Conservation (phyloP, 2,329 filamentous ascomycete species). For the Mollisia scopiformis region DNA sequence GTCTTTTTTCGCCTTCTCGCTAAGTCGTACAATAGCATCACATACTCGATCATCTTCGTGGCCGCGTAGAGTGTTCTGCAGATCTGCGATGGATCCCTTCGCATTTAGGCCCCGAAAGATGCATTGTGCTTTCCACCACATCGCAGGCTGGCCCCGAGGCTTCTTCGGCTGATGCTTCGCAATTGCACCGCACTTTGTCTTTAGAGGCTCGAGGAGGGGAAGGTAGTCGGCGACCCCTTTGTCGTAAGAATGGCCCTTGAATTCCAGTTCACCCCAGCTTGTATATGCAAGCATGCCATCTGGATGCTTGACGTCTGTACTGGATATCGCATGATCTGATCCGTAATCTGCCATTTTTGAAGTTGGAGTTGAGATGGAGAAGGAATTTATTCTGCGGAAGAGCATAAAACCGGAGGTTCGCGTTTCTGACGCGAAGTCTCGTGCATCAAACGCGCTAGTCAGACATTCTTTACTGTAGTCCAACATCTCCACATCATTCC, state of each 20-base stretch:
- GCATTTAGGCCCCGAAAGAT: conserved; percentile 8
- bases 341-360: not conserved
- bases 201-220: conserved; percentile 59
- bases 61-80: conserved; percentile 43
- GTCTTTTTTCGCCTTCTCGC: conserved; percentile 44
- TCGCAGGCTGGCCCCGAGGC: conserved; percentile 1
- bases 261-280: conserved; percentile 5
- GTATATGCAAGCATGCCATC: not conserved
- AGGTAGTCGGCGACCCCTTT: conserved; percentile 57
- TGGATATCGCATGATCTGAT: not conserved
- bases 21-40: conserved; percentile 58
- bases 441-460: no score
- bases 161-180: conserved; percentile 4
- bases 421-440: not conserved
- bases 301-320: conserved; percentile 7
- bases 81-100: conserved; percentile 1
- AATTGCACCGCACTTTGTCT: conserved; percentile 62
- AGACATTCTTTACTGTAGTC: no score
- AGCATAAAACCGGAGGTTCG: not conserved
- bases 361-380: not conserved
- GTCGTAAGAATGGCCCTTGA: conserved; percentile 9
- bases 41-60: conserved; percentile 71
- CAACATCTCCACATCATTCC: not conserved
- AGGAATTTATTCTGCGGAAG: not conserved
- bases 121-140: conserved; percentile 23